These are phyloP conservation scores for Apostasia ramifera DNA, from an alignment of 106 monocot genomes.

Conservation along the genomic window DNA sequence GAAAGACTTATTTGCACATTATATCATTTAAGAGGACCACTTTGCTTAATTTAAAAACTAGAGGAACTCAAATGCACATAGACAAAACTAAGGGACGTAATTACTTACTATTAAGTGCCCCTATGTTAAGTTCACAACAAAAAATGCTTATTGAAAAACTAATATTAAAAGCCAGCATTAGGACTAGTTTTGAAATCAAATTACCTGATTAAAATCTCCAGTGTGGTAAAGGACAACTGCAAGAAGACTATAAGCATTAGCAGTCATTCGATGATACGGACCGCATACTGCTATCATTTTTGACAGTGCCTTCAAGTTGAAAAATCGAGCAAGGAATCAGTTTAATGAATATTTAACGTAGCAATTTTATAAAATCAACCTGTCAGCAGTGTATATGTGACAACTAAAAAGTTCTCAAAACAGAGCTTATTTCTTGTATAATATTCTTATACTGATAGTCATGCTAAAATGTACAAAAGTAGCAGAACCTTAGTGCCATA, in stretches of 20 bases:
- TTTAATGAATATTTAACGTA: not conserved
- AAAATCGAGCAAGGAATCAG: slow-evolving; percentile 3
- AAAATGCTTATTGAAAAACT: not conserved
- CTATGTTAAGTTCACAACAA: not conserved
- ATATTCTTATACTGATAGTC: not conserved
- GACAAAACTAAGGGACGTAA: too few relatives aligned
- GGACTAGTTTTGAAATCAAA: not conserved
- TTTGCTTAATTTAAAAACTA: too few relatives aligned
- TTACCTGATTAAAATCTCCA: slow-evolving; percentile 92
- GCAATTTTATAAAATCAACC: not conserved
- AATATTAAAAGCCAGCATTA: not conserved
- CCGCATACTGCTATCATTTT: slow-evolving; percentile 93
- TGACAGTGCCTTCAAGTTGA: slow-evolving; percentile 59
- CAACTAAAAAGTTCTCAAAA: not conserved
- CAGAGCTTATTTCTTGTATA: not conserved
- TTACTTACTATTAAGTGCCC: too few relatives aligned
- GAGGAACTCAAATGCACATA: too few relatives aligned
- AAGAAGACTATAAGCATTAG: slow-evolving; percentile 85
- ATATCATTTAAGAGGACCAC: too few relatives aligned
- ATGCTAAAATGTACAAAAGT: not conserved
- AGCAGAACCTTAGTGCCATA: slow-evolving; percentile 70
- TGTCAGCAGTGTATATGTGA: too few relatives aligned
- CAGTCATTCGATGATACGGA: slow-evolving; percentile 90
- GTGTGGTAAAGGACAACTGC: slow-evolving; percentile 94
- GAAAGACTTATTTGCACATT: too few relatives aligned